Conservation (phyloP, 129 eudicot species). For the Chrysanthemum makinoi region DNA sequence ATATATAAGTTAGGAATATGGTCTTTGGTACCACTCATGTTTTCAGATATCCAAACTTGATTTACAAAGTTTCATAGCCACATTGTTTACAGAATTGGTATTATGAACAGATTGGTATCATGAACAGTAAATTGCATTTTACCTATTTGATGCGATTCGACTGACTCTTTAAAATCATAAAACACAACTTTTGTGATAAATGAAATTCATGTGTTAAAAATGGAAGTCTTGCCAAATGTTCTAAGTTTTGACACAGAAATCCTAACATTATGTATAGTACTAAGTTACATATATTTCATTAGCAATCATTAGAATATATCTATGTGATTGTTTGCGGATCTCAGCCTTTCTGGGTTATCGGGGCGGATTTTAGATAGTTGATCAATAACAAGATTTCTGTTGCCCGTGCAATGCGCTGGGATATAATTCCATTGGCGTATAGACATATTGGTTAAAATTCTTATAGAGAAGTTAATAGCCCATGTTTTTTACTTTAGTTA, state of each 20-base stretch:
- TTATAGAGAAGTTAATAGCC: too few species aligned
- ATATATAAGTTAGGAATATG: not conserved
- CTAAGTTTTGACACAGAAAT: not conserved
- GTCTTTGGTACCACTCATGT: not conserved
- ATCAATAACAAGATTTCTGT: not conserved
- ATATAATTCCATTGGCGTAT: too few species aligned
- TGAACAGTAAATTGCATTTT: not conserved
- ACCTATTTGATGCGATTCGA: not conserved
- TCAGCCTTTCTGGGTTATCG: not conserved
- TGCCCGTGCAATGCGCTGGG: too few species aligned
- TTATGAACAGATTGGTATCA: too few species aligned
- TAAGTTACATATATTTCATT: not conserved
- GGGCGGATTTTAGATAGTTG: constrained; percentile 9
- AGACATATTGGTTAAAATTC: too few species aligned
- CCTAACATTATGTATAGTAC: not conserved
- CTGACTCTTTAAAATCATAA: not conserved
- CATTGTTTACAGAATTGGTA: not conserved
- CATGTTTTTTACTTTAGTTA: too few species aligned
- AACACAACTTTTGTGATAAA: not conserved
- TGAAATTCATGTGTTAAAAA: not conserved
- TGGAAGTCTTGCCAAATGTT: not conserved
- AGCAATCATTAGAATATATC: not conserved
- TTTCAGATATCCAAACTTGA: not conserved
- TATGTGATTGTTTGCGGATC: not conserved
- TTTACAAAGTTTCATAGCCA: not conserved